A percentile compares a stretch with the other conserved stretches of the same genome.
These are phyloP conservation scores for Talaromyces atroroseus DNA, from an alignment of 2,329 filamentous ascomycete species.

Conservation along the genomic window DNA sequence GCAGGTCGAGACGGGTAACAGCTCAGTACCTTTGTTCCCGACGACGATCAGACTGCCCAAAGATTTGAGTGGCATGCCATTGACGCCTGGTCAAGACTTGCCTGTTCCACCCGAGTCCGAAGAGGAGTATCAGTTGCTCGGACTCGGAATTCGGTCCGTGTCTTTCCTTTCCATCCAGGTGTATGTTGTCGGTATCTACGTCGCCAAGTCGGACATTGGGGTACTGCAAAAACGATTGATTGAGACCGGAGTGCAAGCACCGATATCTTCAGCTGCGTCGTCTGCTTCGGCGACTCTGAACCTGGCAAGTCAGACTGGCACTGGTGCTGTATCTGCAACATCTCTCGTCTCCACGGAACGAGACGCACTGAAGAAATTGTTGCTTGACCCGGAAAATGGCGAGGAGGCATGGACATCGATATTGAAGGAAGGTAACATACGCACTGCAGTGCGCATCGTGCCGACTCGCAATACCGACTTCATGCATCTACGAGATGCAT, in stretches of 20 bases:
- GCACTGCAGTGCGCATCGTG: conserved; percentile 74
- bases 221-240: conserved; percentile 73
- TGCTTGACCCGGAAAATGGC: conserved; percentile 65
- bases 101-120: conserved; percentile 38
- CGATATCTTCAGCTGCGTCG: not conserved
- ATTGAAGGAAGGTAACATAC: conserved; percentile 60
- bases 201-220: conserved; percentile 76
- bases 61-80: conserved; percentile 28
- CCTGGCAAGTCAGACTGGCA: conserved; percentile 44
- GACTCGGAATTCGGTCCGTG: conserved; percentile 80
- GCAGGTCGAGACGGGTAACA: conserved; percentile 74
- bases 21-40: conserved; percentile 73
- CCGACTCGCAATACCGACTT: conserved; percentile 95
- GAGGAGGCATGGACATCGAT: conserved; percentile 70
- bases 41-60: conserved; percentile 61
- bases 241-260: conserved; percentile 53
- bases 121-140: conserved; percentile 78
- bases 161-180: conserved; percentile 87
- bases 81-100: conserved; percentile 32
- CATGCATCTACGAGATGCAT: conserved; percentile 83
- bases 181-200: conserved; percentile 89
- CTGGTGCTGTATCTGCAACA: conserved; percentile 55
- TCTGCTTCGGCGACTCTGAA: not conserved
- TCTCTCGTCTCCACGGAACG: conserved; percentile 80
- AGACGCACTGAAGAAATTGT: conserved; percentile 60